Percentiles rank a stretch among this genome's conserved stretches.
phyloP scores from a whole-genome alignment of 1,284 basidiomycete species.

The Cryptococcus deneoformans region DNA sequence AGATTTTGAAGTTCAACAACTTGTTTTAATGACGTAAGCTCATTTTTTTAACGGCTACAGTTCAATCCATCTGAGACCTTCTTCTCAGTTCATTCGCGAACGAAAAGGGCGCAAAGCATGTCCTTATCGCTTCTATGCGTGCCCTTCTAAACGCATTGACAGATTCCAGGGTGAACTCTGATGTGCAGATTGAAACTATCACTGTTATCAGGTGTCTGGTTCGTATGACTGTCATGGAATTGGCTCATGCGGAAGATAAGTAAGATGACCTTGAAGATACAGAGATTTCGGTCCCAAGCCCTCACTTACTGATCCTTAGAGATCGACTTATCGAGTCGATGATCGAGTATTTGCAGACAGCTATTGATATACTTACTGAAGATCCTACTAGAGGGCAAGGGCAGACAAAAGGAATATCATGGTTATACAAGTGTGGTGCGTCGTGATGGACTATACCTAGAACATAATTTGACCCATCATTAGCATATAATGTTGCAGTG shows the following conservation, averaged over 20 bases:
- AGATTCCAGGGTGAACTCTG: not conserved
- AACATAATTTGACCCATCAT: not conserved
- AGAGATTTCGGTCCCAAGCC: not conserved
- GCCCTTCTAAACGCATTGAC: not conserved
- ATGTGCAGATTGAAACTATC: conserved; percentile 2
- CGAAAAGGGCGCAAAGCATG: not conserved
- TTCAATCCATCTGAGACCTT: not conserved
- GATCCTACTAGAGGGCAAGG: conserved; percentile 1
- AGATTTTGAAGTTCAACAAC: conserved; percentile 16
- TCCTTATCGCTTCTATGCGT: not conserved
- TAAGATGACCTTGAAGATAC: not conserved
- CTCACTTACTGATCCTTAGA: not conserved
- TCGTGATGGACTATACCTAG: not conserved
- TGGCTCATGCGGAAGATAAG: not conserved
- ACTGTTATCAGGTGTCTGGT: conserved; percentile 1
- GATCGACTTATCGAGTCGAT: not conserved
- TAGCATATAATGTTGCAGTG: conserved; percentile 1
- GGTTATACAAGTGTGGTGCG: conserved; percentile 2
- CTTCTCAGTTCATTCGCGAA: not conserved
- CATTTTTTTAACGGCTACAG: not conserved
- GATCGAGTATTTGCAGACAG: not conserved
- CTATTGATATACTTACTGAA: not conserved
- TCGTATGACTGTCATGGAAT: not conserved
- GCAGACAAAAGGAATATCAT: conserved; percentile 1
- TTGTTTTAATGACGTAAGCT: conserved; percentile 17